Conservation (phyloP, 129 eudicot genomes). For the Pittosporum tobira region DNA sequence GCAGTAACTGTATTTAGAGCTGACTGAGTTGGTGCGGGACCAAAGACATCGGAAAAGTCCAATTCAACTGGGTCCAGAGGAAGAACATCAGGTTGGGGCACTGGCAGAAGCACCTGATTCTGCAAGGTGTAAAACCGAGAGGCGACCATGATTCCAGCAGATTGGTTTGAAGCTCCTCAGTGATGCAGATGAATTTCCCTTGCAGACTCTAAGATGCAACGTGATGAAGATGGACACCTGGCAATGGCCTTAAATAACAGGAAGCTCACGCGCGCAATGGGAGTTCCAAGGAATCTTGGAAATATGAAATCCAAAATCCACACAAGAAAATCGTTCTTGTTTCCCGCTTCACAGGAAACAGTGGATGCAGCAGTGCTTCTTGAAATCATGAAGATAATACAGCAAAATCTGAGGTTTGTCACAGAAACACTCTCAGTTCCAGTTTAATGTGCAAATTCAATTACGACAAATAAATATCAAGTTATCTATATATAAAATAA, state of each 20-base stretch:
- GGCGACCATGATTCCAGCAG: slow-evolving; percentile 58
- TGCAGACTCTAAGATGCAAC: slow-evolving; percentile 29
- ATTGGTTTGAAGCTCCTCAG: slow-evolving; percentile 1
- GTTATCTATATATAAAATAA: background rate
- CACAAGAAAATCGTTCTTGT: slow-evolving; percentile 60
- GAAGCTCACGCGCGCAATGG: slow-evolving; percentile 29
- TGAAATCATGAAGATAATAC: slow-evolving; percentile 62
- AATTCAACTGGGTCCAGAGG: slow-evolving; percentile 51
- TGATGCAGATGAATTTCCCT: slow-evolving; percentile 21
- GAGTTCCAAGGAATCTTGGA: slow-evolving; percentile 39
- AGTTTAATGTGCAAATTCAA: background rate
- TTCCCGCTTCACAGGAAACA: slow-evolving; percentile 49
- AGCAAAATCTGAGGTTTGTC: slow-evolving; percentile 29
- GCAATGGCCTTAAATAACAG: slow-evolving; percentile 49
- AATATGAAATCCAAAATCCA: slow-evolving; percentile 44
- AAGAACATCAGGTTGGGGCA: slow-evolving; percentile 33
- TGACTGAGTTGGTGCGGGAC: slow-evolving; percentile 46
- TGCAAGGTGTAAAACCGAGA: slow-evolving; percentile 42
- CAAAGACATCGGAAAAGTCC: slow-evolving; percentile 77
- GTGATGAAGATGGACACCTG: slow-evolving; percentile 39
- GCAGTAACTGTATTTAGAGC: slow-evolving; percentile 26
- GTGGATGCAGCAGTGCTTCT: slow-evolving; percentile 39
- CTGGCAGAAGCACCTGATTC: slow-evolving; percentile 33
- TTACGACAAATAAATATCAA: background rate
- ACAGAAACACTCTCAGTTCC: slow-evolving; percentile 17